Evolutionary conservation across 2,329 filamentous ascomycete genomes (phyloP), one percentile per base, ranked within the genome.

Genomic region (Aspergillus bombycis): DNA sequence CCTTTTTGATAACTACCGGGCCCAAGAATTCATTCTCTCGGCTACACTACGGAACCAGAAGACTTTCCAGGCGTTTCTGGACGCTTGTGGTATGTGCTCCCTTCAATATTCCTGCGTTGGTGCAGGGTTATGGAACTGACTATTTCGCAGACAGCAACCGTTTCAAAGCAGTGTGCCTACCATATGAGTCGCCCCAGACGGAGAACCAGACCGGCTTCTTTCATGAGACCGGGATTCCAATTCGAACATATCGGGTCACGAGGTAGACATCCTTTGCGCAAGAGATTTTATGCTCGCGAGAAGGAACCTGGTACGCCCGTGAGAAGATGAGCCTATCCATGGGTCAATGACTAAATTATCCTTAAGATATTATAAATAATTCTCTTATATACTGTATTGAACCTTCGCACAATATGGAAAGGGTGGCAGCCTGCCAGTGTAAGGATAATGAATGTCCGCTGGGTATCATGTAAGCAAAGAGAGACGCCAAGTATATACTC

Each of bases 21-120:
- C 80, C 34, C 74, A 86, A 54, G 71, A 83, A 52, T 84, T 88
- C 53, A 76, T 90, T 61, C 85, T 90, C 65, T 83, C 87, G 3
- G 84, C 86, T 16, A 87, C 87, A 0, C 81, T 90, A 60, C 84
- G 88, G 61, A 90, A 89, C 63, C 79, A 83, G 61, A 78, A 87
- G 58, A 90, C 88, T 0, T 89, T 89, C 73, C 80, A 84, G 68
- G 78, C 81, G 30, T 89, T 90, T 70, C 72, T 83, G 67, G 77
- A 82, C 62, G 83, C 83, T 61, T 89, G 87, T 75, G 77, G 88
- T 89, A 77, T 72, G 86, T 73, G 43, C 46, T 46, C 14, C n/a
- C 7, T 36, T 34, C 34, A 50, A 14, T 55, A 48, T 26, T 53
- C 21, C 41, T 36, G 16, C 43, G 14, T 56, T 54, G 56, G 46